Percentiles rank a stretch among this genome's conserved stretches.
Evolutionary conservation across 768 basidiomycete genomes (phyloP).

Genomic region (Trichaptum fuscoviolaceum): DNA sequence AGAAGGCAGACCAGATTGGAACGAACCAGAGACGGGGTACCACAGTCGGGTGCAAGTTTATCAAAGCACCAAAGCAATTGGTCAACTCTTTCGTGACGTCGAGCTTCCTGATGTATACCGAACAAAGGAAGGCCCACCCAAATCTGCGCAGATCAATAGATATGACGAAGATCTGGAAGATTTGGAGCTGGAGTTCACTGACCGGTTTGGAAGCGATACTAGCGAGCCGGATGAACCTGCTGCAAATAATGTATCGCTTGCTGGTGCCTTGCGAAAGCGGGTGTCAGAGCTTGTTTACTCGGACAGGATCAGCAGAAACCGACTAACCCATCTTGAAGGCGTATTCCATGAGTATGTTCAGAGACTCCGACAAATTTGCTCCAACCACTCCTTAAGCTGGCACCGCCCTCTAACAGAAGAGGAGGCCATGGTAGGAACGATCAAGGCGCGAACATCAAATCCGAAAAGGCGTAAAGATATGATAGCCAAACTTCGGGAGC

Average conservation of each 20-base stretch:
- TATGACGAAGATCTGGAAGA: background rate
- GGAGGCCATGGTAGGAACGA: slow-evolving; percentile 62
- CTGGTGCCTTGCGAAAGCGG: slow-evolving; percentile 14
- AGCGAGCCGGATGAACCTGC: background rate
- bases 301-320: slow-evolving; percentile 9
- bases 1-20: slow-evolving; percentile 54
- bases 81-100: slow-evolving; percentile 56
- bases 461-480: slow-evolving; percentile 46
- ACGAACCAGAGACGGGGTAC: slow-evolving; percentile 51
- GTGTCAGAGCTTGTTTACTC: slow-evolving; percentile 19
- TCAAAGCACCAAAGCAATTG: slow-evolving; percentile 49
- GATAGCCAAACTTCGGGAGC: slow-evolving; percentile 52
- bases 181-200: background rate
- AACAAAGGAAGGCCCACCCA: slow-evolving; percentile 12
- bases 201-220: background rate
- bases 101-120: slow-evolving; percentile 37
- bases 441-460: slow-evolving; percentile 57
- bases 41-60: slow-evolving; percentile 35
- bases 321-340: slow-evolving; percentile 9
- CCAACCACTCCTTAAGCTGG: slow-evolving; percentile 40
- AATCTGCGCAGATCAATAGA: background rate
- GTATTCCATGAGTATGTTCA: slow-evolving; percentile 34
- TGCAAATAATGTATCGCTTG: background rate
- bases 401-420: slow-evolving; percentile 50
- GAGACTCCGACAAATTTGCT: slow-evolving; percentile 45